Conservation (phyloP, 257 asterid genomes). For the Nicotiana sylvestris region DNA sequence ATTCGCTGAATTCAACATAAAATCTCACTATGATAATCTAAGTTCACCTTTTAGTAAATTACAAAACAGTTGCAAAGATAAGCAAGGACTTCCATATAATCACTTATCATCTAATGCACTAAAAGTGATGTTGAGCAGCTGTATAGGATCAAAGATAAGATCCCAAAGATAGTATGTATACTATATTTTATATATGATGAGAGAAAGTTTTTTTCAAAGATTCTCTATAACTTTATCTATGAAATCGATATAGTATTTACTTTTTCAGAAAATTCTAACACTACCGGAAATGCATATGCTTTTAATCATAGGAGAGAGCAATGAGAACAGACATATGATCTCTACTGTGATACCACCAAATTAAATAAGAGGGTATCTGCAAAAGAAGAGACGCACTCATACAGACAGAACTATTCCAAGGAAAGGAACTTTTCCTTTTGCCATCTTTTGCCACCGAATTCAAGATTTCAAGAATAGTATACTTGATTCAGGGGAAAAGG, state of each 20-base stretch:
- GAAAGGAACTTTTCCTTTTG: background rate
- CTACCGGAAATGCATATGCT: background rate
- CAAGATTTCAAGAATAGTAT: slow-evolving; percentile 4
- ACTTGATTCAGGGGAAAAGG: slow-evolving; percentile 1
- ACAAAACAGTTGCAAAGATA: no score
- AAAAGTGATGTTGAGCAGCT: background rate
- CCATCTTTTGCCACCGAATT: background rate
- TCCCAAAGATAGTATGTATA: background rate
- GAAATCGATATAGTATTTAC: background rate
- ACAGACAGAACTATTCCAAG: background rate
- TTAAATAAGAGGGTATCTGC: background rate
- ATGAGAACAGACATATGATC: background rate
- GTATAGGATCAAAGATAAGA: background rate
- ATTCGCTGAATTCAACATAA: no score
- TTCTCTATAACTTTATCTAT: background rate
- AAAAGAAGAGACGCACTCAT: background rate
- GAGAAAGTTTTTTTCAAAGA: background rate
- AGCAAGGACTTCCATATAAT: no score
- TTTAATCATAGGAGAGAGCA: background rate
- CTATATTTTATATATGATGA: background rate
- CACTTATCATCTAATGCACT: no score
- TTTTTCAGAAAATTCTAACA: background rate
- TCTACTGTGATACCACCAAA: background rate
- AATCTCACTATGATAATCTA: no score
- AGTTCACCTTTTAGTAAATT: no score